These are phyloP conservation scores for Theileria annulata DNA, from an alignment of 169 alveolate species.

Conservation along the genomic window DNA sequence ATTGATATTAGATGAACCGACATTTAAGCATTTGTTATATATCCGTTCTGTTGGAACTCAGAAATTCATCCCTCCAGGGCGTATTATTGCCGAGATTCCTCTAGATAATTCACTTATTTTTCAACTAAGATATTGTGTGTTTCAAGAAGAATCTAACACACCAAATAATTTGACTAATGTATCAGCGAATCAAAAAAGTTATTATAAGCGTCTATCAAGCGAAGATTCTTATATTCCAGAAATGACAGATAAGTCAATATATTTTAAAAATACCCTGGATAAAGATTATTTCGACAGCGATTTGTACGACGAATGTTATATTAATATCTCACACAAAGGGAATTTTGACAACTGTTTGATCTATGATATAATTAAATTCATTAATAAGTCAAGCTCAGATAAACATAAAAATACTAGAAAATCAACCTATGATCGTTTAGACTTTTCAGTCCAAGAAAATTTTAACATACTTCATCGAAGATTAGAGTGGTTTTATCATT, in stretches of 20 bases:
- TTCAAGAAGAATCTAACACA: constrained; percentile 10
- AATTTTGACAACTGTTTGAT: constrained; percentile 29
- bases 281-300: neutral
- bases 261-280: neutral
- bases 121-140: constrained; percentile 26
- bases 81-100: constrained; percentile 19
- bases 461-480: constrained; percentile 53
- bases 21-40: constrained; percentile 17
- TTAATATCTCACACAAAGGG: constrained; percentile 19
- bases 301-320: constrained; percentile 7
- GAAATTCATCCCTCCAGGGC: constrained; percentile 28
- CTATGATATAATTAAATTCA: constrained; percentile 16
- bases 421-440: constrained; percentile 7
- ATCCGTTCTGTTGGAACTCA: constrained; percentile 19
- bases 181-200: neutral
- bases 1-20: constrained; percentile 16
- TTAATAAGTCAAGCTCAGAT: neutral
- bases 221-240: neutral
- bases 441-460: constrained; percentile 43
- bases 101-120: constrained; percentile 16
- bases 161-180: neutral
- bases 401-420: neutral
- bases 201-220: neutral
- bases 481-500: constrained; percentile 72
- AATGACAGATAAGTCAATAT: constrained; percentile 4